Evolutionary conservation across 2,329 filamentous ascomycete genomes (phyloP).

Genomic region (Talaromyces funiculosus): DNA sequence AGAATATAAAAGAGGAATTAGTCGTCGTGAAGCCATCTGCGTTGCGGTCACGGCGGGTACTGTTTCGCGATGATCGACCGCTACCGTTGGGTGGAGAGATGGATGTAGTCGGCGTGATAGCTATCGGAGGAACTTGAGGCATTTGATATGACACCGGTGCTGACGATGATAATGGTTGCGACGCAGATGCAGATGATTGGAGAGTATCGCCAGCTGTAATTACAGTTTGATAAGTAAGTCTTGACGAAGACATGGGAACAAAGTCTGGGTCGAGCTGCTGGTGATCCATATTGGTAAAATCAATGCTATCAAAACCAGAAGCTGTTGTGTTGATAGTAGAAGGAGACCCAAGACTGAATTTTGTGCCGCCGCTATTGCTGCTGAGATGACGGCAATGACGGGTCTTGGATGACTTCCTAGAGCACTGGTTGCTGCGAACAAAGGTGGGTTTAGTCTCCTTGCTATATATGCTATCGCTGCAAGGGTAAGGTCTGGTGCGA

Average conservation of each 20-base stretch:
- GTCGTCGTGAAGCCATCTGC: constrained; percentile 1
- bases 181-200: not conserved
- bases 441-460: not conserved
- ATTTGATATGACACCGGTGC: not conserved
- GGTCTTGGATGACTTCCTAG: not conserved
- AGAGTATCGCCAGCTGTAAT: constrained; percentile 10
- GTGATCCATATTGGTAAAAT: not conserved
- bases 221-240: constrained; percentile 4
- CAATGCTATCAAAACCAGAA: not conserved
- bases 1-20: constrained; percentile 1
- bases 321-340: not conserved
- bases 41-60: not conserved
- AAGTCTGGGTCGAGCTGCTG: not conserved
- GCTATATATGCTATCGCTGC: not conserved
- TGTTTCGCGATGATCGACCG: constrained; percentile 1
- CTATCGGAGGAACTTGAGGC: not conserved
- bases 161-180: not conserved
- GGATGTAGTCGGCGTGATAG: not conserved
- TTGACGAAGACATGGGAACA: not conserved
- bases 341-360: not conserved
- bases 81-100: not conserved
- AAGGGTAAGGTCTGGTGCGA: not conserved
- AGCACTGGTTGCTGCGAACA: not conserved
- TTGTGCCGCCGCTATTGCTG: not conserved
- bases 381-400: not conserved